These are phyloP conservation scores for Fraxinus nigra DNA, from an alignment of 305 asterid species.

Conservation along the genomic window DNA sequence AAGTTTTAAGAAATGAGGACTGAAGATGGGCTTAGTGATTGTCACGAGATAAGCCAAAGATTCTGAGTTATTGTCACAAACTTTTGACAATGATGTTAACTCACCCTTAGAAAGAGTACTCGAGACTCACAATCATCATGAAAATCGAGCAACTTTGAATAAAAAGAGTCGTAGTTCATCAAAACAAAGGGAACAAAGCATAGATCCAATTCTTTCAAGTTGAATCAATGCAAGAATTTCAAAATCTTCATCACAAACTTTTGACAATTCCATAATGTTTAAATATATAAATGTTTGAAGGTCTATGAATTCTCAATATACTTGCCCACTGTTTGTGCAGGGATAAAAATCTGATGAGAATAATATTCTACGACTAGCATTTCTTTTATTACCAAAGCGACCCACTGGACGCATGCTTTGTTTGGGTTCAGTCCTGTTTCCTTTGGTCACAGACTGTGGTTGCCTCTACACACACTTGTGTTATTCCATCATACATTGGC, in stretches of 20 bases:
- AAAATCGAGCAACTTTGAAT: constrained; percentile 72
- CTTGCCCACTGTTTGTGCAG: not conserved
- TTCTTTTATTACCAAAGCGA: too few relatives aligned
- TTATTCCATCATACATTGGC: not conserved
- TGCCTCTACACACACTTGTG: not conserved
- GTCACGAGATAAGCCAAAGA: constrained; percentile 54
- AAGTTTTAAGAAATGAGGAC: too few relatives aligned
- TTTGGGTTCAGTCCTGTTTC: not conserved
- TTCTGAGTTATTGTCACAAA: constrained; percentile 65
- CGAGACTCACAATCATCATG: constrained; percentile 15
- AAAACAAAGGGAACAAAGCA: constrained; percentile 57
- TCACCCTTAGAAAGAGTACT: too few relatives aligned
- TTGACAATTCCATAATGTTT: constrained; percentile 43
- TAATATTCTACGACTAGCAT: too few relatives aligned
- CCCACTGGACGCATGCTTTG: not conserved
- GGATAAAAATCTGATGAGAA: too few relatives aligned
- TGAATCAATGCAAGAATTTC: constrained; percentile 84
- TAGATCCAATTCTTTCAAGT: constrained; percentile 71
- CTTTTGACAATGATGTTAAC: constrained; percentile 57
- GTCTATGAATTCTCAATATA: not conserved
- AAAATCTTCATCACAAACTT: constrained; percentile 73
- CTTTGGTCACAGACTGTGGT: not conserved
- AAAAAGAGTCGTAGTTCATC: constrained; percentile 75
- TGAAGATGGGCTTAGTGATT: not conserved
- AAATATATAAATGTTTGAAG: not conserved